phyloP scores from a whole-genome alignment of 2,329 filamentous ascomycete species.

The Monosporascus ibericus region DNA sequence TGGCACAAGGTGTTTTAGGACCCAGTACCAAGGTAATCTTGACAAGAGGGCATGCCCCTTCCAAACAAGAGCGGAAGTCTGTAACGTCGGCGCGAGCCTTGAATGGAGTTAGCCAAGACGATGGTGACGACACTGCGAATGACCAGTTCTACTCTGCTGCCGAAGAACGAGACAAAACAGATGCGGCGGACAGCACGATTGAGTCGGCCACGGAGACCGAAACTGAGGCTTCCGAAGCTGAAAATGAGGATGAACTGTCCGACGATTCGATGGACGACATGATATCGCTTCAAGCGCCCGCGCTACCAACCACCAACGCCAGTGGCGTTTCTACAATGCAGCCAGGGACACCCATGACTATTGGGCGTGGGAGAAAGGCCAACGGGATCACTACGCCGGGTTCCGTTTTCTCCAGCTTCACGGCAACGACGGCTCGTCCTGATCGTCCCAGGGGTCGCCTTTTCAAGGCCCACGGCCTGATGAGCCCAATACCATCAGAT shows the following conservation, averaged over 20 bases:
- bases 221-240: constrained; percentile 55
- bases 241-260: constrained; percentile 70
- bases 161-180: constrained; percentile 65
- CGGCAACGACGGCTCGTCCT: constrained; percentile 71
- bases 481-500: constrained; percentile 66
- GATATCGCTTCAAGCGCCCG: constrained; percentile 80
- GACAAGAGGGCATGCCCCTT: constrained; percentile 55
- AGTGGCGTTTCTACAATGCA: constrained; percentile 76
- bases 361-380: constrained; percentile 56
- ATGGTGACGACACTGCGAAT: constrained; percentile 77
- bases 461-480: constrained; percentile 76
- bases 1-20: constrained; percentile 77
- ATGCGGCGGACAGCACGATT: constrained; percentile 52
- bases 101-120: constrained; percentile 54
- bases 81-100: constrained; percentile 45
- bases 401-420: constrained; percentile 85
- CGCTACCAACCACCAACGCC: constrained; percentile 68
- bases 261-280: constrained; percentile 91
- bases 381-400: constrained; percentile 78
- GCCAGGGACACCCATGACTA: constrained; percentile 72
- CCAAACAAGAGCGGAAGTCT: constrained; percentile 43
- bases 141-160: constrained; percentile 91
- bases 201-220: constrained; percentile 56
- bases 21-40: constrained; percentile 79
- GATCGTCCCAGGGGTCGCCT: constrained; percentile 68